Evolutionary conservation across 1,139 yeast species (phyloP), one percentile per base, ranked within the genome.

Genomic region (Geotrichum australiense): DNA sequence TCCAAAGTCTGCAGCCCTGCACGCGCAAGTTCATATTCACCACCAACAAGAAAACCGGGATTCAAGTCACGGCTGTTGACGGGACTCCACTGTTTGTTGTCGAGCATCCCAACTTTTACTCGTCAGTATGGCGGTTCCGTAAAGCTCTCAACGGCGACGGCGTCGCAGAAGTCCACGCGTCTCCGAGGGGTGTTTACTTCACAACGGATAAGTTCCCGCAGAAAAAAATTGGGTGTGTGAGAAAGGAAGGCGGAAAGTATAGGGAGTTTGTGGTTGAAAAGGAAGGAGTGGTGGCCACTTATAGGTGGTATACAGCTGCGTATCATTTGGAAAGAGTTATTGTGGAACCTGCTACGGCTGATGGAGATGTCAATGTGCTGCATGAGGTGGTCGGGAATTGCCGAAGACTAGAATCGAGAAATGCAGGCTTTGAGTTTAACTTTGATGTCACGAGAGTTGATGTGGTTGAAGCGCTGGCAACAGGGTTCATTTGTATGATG

Each of bases 301-400:
- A 22, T 20, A 4, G 43, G 24, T 39, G 43, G 43, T 39, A 39
- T 26, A 27, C 21, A 24, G 33, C 34, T 23, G 24, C 33, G 3
- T 35, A 34, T 21, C 43, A 39, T 22, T 22, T 39, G 30, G 43
- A 39, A 27, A 23, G 25, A n/a, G 43, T 34, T 5, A 26, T 29
- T 12, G 35, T 28, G 4, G 25, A 39, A 15, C 12, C 39, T 5
- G 19, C 20, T 22, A 10, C 16, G 8, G 25, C 25, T 7, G 23
- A 15, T 7, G 43, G 25, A 15, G 43, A 25, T 15, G 16, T 22
- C 4, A 39, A 30, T 1, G n/a, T 28, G 7, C 23, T 15, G 5
- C 39, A 33, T 28, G 35, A 39, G 15, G 32, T 39, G 3, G 43
- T 39, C 11, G 39, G 43, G 4, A 39, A 16, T 31, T 41, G 44